Evolutionary conservation across 208 protist species (phyloP), one percentile per base, ranked within the genome.

Genomic region (Leishmania major): DNA sequence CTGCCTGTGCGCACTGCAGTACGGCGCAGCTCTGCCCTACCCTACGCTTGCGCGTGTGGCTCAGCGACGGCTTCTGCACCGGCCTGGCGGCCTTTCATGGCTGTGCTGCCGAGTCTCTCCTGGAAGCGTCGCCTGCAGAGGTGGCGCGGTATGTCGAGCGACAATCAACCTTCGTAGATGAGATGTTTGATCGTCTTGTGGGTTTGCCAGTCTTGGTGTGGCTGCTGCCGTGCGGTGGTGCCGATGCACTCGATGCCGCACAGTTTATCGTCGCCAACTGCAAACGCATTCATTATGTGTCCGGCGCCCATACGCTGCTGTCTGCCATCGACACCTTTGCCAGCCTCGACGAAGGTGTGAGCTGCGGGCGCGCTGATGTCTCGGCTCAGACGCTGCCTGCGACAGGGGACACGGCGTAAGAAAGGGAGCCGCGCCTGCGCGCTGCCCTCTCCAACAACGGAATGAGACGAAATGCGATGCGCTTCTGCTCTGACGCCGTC

Each of bases 181-280:
- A 59, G 5, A 40, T 91, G 22, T 31, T 59, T 11, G 11, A 62
- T 8, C 35, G 80, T 25, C 77, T 95, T n/a, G 76, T 90, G 47
- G 90, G 92, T 1, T 35, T 81, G 22, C 86, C 91, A n/a, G 43
- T 93, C 2, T 73, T 96, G 4, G 87, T 88, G 70, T 94, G 90
- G 87, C 70, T 94, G 45, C 62, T 89, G 60, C 73, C 69, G 7
- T 77, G 49, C 22, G 57, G 81, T 55, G 47, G 17, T 71, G 19
- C 25, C 57, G 13, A 69, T 22, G 43, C 28, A 3, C 10, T 49
- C 8, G 88, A 71, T 5, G 47, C 51, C 55, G 60, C 43, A 35
- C 78, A 17, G 13, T 88, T 75, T 82, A 87, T 75, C n/a, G 87
- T 82, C 25, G 74, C 84, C 37, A 75, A 77, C 10, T 93, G 92